Percentiles rank a stretch among this genome's conserved stretches.
phyloP scores from a whole-genome alignment of 169 alveolate species.

The Pseudocohnilembus persalinus region DNA sequence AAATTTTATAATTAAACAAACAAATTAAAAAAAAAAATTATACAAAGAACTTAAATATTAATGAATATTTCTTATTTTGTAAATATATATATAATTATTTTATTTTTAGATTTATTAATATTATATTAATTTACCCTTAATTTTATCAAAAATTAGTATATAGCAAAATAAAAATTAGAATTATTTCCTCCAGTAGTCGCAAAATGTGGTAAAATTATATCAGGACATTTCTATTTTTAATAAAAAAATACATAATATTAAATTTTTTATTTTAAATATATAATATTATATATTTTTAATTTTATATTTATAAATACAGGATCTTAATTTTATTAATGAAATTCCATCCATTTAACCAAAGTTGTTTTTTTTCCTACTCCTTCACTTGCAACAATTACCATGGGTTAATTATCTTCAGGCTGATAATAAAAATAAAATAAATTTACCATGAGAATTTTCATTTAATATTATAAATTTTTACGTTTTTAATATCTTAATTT shows the following conservation, averaged over 20 bases:
- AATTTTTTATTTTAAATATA: background rate
- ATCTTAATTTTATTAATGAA: constrained; percentile 32
- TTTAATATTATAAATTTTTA: no score
- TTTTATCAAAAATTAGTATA: constrained; percentile 37
- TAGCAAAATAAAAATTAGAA: constrained; percentile 45
- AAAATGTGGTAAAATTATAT: constrained; percentile 43
- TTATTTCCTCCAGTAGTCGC: constrained; percentile 47
- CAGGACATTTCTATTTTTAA: constrained; percentile 29
- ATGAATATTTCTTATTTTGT: no score
- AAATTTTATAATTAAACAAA: background rate
- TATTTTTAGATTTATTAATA: no score
- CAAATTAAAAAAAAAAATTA: no score
- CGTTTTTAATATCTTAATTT: constrained; percentile 7
- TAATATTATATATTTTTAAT: background rate
- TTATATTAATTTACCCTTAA: constrained; percentile 29
- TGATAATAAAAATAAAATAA: background rate
- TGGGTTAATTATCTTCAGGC: constrained; percentile 33
- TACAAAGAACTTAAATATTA: no score
- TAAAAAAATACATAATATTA: background rate
- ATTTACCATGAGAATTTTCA: background rate
- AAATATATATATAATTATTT: no score
- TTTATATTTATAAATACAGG: background rate
- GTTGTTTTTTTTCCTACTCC: constrained; percentile 49
- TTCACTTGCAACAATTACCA: constrained; percentile 45
- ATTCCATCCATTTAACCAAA: constrained; percentile 45